Evolutionary conservation across 768 basidiomycete genomes (phyloP).

Genomic region (Amyloporia xantha): DNA sequence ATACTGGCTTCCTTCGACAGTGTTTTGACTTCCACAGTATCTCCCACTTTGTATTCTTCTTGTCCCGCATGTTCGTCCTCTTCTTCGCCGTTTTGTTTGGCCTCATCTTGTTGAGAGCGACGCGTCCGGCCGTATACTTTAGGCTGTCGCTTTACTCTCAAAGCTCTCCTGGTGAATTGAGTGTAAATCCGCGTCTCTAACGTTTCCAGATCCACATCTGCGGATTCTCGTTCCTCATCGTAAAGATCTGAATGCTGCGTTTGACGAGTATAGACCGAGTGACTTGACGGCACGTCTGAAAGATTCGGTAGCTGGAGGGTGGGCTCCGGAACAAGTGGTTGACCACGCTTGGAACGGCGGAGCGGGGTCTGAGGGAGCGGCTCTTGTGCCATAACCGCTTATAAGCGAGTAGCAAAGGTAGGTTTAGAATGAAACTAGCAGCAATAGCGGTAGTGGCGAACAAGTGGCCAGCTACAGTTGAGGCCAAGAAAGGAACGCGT

Average conservation of each 20-base stretch:
- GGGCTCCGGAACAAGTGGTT: background rate
- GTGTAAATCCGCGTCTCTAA: constrained; percentile 1
- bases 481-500: too few species aligned
- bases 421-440: too few species aligned
- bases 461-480: too few species aligned
- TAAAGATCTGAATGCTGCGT: background rate
- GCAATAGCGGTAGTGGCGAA: too few species aligned
- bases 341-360: constrained; percentile 5
- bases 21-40: constrained; percentile 57
- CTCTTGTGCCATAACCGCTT: background rate
- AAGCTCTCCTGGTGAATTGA: constrained; percentile 1
- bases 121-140: constrained; percentile 2
- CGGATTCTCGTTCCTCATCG: background rate
- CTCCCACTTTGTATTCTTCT: constrained; percentile 51
- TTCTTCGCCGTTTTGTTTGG: background rate
- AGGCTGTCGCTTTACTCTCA: background rate
- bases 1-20: constrained; percentile 46
- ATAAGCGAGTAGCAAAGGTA: background rate
- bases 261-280: background rate
- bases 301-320: background rate
- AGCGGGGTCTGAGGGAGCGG: background rate
- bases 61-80: constrained; percentile 4
- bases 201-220: background rate
- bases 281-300: background rate
- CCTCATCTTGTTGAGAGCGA: background rate